phyloP scores from a whole-genome alignment of 2,329 filamentous ascomycete species.

The Diaporthe citriasiana region DNA sequence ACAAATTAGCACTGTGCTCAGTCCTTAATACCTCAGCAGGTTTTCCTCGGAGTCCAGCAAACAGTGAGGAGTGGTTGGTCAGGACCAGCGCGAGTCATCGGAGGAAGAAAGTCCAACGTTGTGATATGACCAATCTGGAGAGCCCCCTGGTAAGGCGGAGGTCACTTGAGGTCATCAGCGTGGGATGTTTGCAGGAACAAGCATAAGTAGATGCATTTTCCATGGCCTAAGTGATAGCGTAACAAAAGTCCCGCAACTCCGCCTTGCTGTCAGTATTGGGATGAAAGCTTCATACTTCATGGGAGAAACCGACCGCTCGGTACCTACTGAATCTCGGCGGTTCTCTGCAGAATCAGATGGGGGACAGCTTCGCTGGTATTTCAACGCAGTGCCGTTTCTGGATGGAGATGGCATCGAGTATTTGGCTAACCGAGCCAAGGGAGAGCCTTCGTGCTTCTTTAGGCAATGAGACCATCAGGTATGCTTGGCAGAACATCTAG shows the following conservation, averaged over 20 bases:
- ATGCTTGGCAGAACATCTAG: conserved; percentile 14
- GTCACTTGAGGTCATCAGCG: conserved; percentile 2
- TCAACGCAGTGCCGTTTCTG: not conserved
- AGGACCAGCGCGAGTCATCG: not conserved
- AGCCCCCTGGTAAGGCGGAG: not conserved
- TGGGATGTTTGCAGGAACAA: conserved; percentile 8
- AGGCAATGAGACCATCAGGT: not conserved
- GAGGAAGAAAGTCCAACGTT: not conserved
- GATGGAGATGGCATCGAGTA: not conserved
- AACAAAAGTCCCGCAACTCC: not conserved
- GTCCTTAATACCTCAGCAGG: not conserved
- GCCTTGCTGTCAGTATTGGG: too few species aligned
- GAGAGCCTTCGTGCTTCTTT: not conserved
- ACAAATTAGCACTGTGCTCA: not conserved
- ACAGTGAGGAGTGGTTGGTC: not conserved
- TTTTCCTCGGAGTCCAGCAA: not conserved
- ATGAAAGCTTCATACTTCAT: not conserved
- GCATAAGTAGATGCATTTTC: not conserved
- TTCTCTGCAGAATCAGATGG: not conserved
- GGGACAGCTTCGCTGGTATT: too few species aligned
- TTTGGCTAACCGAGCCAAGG: not conserved
- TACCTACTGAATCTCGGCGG: not conserved
- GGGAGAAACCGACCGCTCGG: not conserved
- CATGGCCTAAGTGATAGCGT: not conserved
- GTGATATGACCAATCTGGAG: not conserved